Evolutionary conservation across 495 filamentous ascomycete species (phyloP), one percentile per base, ranked within the genome.

Genomic region (Penicillium steckii): DNA sequence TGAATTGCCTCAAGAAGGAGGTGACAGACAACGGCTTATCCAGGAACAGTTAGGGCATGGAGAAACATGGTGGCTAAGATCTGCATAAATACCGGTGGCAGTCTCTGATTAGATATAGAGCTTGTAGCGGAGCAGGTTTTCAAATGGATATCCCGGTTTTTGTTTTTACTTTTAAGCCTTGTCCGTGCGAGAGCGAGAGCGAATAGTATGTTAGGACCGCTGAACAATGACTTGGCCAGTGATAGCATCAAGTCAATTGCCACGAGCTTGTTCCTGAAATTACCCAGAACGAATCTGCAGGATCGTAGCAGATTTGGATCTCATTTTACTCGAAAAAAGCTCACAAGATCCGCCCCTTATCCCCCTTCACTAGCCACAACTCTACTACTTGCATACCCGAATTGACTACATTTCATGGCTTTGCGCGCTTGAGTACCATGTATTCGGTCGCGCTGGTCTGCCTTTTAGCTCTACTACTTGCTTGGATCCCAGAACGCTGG

Each of bases 71-170:
- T 40, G 44, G 18, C 37, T 48, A 1, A 25, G 27, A 27, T 57
- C 40, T 57, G 23, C 44, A 48, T 53, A n/a, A 48, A 12, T 15
- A 18, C 44, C 35, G 29, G 43, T 40, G 8, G 10, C 38, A 22
- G 49, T 48, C 52, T 44, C 49, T 57, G 46, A 59, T 48, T 43
- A 19, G 26, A 19, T 40, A 9, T 3, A 32, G 9, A 8, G 29
- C 29, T 12, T 32, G 29, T 13, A n/a, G 29, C n/a, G 47, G 47
- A 59, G 44, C 46, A 51, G 56, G 47, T 52, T 59, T 55, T 55
- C 4, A 4, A 13, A 32, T 13, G 29, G 29, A 9, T 8, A 13
- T 32, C 29, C 29, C 5, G 29, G 29, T 32, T 32, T 32, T 32
- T 32, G 29, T 32, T 32, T 32, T 32, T 32, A 12, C n/a, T 9